Evolutionary conservation across 306 rosid species (phyloP).

Genomic region (Senna tora): DNA sequence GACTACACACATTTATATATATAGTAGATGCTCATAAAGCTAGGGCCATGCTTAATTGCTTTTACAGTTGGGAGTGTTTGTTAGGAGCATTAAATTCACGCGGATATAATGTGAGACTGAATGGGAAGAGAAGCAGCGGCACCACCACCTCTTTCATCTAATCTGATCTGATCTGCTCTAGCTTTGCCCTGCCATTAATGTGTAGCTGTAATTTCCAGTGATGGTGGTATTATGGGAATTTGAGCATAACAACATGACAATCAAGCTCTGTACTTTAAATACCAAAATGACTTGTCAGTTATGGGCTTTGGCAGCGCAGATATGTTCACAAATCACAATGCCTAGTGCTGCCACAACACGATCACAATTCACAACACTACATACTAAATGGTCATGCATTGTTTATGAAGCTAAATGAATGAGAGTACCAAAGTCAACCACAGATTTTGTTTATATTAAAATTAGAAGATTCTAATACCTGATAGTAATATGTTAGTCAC

Average conservation of each 20-base stretch:
- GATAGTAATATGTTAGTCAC: not conserved
- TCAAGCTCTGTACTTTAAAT: not conserved
- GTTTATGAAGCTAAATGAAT: not conserved
- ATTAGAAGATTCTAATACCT: not conserved
- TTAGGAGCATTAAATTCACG: constrained; percentile 73
- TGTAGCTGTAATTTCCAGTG: not conserved
- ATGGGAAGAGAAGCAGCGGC: not conserved
- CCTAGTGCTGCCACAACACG: not conserved
- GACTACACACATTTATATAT: constrained; percentile 26
- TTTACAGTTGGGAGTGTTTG: constrained; percentile 60
- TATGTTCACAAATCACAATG: constrained; percentile 18
- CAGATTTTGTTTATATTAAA: not conserved
- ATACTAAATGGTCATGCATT: constrained; percentile 9
- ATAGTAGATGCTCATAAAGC: constrained; percentile 35
- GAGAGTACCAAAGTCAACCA: not conserved
- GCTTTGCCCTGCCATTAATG: not conserved
- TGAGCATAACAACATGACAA: not conserved
- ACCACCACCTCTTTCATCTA: not conserved
- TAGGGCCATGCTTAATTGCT: constrained; percentile 1
- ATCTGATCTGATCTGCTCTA: constrained; percentile 1
- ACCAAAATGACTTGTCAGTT: not conserved
- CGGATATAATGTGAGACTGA: constrained; percentile 54
- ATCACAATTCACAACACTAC: too few species aligned
- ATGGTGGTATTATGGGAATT: constrained; percentile 2
- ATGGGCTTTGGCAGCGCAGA: not conserved